Base-by-base conservation (phyloP, 108 stramenopile species). In the Cyclotella atomus region DNA sequence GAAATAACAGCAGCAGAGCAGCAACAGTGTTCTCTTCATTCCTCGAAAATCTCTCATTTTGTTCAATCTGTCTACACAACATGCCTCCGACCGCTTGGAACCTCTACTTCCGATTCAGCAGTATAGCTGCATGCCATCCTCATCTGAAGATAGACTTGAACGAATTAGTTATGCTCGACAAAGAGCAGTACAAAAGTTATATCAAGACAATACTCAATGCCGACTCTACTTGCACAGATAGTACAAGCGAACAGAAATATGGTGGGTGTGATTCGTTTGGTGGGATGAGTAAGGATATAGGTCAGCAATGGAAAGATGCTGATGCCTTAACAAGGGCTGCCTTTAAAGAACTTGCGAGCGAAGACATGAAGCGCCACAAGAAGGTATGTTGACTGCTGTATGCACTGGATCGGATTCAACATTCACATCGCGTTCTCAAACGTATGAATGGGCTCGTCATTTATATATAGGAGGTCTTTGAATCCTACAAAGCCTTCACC, bases 271-370 rank as follows among this genome's bases (percentile, higher is more conserved):
- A 62, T 1, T 43, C 23, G 16, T 62, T 62, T 44, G 3, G 3
- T 23, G 41, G 41, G 0, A 62, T 62, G 61, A 62, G 61, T 62
- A 62, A 62, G 23, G 7, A 24, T 8, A 2, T 62, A 8, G 30
- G 61, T 44, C 14, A 43, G 41, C 21, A 44, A 30, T 62, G 61
- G 61, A 41, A 2, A 62, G 61, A 41, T n/a, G 61, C 38, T 23
- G 61, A 62, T 10, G 19, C 1, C 21, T 62, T 62, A 24, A 62
- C 61, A 20, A 36, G 61, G 41, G 3, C 41, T 3, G 20, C 44
- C 8, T 62, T 62, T 41, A 20, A 62, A 41, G 41, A 62, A 21
- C 61, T 62, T 43, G 61, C 61, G 21, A 41, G 17, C 8, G 61
- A 62, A 17, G 61, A 62, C 29, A 41, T 36, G 3, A 17, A 19